Conservation (phyloP, 352 stramenopile genomes). For the Phytophthora melonis region DNA sequence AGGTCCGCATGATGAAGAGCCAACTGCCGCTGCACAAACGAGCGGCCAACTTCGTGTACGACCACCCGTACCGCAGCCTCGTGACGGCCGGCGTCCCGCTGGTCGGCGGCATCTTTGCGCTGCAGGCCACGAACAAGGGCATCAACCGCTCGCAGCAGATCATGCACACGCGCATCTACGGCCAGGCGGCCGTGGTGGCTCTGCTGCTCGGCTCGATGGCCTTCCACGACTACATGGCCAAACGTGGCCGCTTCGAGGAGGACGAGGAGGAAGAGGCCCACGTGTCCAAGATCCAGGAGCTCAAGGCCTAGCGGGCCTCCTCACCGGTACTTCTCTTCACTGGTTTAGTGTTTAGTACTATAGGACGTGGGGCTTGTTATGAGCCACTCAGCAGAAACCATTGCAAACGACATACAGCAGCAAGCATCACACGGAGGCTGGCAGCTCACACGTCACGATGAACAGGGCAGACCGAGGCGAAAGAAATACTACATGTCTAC, state of each 20-base stretch:
- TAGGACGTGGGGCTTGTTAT: conserved; percentile 8
- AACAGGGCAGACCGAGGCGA: not conserved
- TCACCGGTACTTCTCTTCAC: not conserved
- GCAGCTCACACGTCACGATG: conserved; percentile 17
- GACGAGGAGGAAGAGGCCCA: conserved; percentile 9
- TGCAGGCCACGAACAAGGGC: conserved; percentile 41
- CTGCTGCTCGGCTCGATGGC: conserved; percentile 51
- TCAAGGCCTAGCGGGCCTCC: conserved; percentile 11
- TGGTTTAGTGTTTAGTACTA: not conserved
- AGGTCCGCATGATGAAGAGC: conserved; percentile 26
- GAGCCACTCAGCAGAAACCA: conserved; percentile 29
- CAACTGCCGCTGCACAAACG: conserved; percentile 42
- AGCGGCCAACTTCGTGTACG: conserved; percentile 50
- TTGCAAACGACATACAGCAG: conserved; percentile 11
- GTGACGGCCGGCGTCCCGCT: conserved; percentile 38
- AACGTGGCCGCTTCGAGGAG: conserved; percentile 47
- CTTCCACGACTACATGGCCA: conserved; percentile 57
- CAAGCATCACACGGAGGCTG: conserved; percentile 15
- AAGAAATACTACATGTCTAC: conserved; percentile 11
- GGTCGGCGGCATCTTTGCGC: conserved; percentile 50
- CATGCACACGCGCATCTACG: conserved; percentile 64
- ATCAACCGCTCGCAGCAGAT: conserved; percentile 54
- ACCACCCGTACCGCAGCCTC: conserved; percentile 51
- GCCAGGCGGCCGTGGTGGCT: conserved; percentile 42
- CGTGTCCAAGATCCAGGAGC: conserved; percentile 28